Evolutionary conservation across 2,329 filamentous ascomycete genomes (phyloP).

Genomic region (Tolypocladium sp.): DNA sequence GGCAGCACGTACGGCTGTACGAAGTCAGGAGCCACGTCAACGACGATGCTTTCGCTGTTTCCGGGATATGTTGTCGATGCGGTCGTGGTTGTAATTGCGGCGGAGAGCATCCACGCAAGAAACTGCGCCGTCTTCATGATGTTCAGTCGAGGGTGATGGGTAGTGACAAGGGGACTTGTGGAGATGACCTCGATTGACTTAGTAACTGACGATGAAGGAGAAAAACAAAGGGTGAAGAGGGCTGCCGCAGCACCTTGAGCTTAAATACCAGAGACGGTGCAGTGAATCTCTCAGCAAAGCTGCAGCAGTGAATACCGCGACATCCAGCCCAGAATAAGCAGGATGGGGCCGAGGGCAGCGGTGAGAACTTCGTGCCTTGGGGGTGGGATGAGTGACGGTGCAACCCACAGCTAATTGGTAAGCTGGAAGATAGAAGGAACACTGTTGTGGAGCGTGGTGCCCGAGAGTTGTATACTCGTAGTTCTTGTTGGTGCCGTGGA

Average conservation of each 20-base stretch:
- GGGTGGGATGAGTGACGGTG: not conserved
- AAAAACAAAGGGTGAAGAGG: not conserved
- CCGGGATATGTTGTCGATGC: not conserved
- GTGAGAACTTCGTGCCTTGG: not conserved
- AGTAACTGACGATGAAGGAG: not conserved
- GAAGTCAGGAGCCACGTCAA: slow-evolving; percentile 10
- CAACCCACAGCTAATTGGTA: not conserved
- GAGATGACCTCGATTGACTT: not conserved
- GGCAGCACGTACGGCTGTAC: slow-evolving; percentile 14
- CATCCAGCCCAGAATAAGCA: not conserved
- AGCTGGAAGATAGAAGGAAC: not conserved
- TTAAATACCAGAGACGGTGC: not conserved
- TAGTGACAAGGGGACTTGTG: not conserved
- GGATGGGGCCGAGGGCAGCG: not conserved
- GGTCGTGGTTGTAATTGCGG: not conserved
- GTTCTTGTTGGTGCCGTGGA: not conserved
- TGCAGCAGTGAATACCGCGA: not conserved
- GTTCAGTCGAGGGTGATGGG: not conserved
- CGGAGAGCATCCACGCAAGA: not conserved
- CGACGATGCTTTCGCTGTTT: slow-evolving; percentile 5
- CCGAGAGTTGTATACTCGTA: not conserved
- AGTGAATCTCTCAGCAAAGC: not conserved
- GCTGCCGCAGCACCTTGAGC: not conserved
- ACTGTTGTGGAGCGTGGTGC: not conserved
- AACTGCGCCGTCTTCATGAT: not conserved